Base-by-base conservation (phyloP, 176 grass and related monocot species). In the Melocanna baccifera region DNA sequence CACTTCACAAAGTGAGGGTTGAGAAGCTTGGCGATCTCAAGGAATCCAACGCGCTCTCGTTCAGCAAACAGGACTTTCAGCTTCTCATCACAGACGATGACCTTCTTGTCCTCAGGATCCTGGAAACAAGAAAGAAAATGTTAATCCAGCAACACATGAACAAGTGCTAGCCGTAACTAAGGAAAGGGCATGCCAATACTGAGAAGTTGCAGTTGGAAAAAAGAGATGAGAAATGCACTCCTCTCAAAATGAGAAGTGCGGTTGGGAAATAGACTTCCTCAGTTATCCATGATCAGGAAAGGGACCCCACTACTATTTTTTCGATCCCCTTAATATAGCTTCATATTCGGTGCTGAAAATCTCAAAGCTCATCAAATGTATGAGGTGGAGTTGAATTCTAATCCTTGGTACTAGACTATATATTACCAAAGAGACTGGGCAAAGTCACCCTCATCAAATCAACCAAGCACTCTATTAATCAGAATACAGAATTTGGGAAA, bases 61-160 rank as follows among this genome's bases (percentile, higher is more conserved):
- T 93, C 91, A 43, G 87, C 89, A 59, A 98, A 95, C 26, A 95
- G 75, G 14, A 62, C 85, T 81, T 88, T 95, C 83, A 98, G 78
- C 91, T 94, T 98, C 72, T 98, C 96, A 32, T 98, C 96, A 50
- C 96, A 94, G 48, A 95, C 68, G 10, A 94, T 83, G 39, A 92
- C 63, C 85, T 93, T 98, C 82, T 92, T 98, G 73, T 98, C 82
- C 12, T 77, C 70, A 62, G 93, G 89, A 75, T 98, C 93, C 93
- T 98, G 80, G 46, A 77, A 89, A 67, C 50, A 83, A 83, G 43
- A 20, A 37, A 32, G 12, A 62, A 67, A 46, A 51, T 34, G 59
- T 79, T 58, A 75, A 70, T 51, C 41, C 46, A 58, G 41, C 34
- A 62, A 75, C 18, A 18, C 10, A 67, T 19, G 46, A 14, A 20